Base-by-base conservation (phyloP, 768 basidiomycete genomes). In the Trametes villosa region DNA sequence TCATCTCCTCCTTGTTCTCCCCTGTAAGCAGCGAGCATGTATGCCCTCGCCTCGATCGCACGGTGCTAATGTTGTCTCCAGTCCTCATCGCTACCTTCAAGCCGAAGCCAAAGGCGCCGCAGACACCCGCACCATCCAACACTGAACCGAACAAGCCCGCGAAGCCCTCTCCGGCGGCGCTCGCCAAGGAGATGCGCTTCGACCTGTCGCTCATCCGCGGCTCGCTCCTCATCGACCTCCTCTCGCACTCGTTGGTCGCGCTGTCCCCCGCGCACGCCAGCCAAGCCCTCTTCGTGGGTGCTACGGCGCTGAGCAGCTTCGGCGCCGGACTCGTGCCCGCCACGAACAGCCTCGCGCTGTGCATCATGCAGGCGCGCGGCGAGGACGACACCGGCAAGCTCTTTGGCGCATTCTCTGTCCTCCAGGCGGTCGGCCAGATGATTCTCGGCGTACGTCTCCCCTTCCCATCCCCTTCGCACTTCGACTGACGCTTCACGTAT, bases 311-410 rank as follows among this genome's bases (percentile, higher is more conserved):
- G 40, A 81, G 84, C 7, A 83, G 84, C 20, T 81, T 89, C 42
- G 87, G 88, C 13, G 83, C 86, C 2, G 91, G 89, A 4, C 82
- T 87, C 15, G 81, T 83, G 55, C 90, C 91, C 9, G 81, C 87
- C 0, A 71, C 84, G 52, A 87, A 91, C 61, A 89, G 88, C n/a
- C 77, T 93, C 9, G 91, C 89, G 0, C 76, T 92, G 5, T 88
- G 84, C 65, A 78, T 89, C n/a, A 62, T 83, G n/a, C 77, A 79
- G 59, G 79, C 83, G 61, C 77, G 79, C 7, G 70, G 67, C 29
- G 70, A 75, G 38, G 65, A 68, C 31, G 71, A 72, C 8, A 62
- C 69, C 1, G 91, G 90, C 0, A 79, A 83, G 22, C 68, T 92
- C 36, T 90, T 92, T 55, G 89, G 89, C 15, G 88, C 88, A 1